Evolutionary conservation across 352 stramenopile species (phyloP).

Genomic region (Phytophthora hybrid): DNA sequence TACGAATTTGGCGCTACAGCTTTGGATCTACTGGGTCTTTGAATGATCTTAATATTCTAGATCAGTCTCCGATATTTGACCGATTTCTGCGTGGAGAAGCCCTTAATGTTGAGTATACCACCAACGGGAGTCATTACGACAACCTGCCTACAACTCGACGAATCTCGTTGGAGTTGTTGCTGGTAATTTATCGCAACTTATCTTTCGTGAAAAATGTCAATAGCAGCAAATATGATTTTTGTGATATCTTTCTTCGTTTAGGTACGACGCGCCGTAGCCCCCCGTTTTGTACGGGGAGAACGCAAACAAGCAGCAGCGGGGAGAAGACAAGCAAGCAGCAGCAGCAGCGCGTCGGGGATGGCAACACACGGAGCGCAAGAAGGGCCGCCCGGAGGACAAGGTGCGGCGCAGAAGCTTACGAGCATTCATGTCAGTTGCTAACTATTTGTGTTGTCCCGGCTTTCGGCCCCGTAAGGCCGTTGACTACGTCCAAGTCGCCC

Average conservation of each 20-base stretch:
- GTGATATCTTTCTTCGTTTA: constrained; percentile 1
- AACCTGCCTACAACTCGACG: background rate
- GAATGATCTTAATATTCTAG: background rate
- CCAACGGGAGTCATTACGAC: background rate
- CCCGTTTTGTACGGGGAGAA: background rate
- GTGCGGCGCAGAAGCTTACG: background rate
- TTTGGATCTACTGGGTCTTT: background rate
- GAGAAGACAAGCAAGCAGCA: background rate
- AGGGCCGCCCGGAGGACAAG: background rate
- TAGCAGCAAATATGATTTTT: background rate
- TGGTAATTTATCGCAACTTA: constrained; percentile 1
- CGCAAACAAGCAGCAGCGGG: background rate
- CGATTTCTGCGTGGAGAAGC: too few relatives aligned
- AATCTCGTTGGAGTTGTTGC: constrained; percentile 1
- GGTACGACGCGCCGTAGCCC: background rate
- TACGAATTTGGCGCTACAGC: background rate
- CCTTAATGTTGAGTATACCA: too few relatives aligned
- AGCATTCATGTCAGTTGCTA: background rate
- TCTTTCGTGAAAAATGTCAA: background rate
- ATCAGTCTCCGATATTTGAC: too few relatives aligned
- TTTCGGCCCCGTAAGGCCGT: background rate
- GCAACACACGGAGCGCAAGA: background rate
- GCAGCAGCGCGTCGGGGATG: background rate
- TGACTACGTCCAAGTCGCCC: background rate
- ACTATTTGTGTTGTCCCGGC: background rate